Conservation (phyloP, 1,284 basidiomycete species). For the Malassezia dermatis region DNA sequence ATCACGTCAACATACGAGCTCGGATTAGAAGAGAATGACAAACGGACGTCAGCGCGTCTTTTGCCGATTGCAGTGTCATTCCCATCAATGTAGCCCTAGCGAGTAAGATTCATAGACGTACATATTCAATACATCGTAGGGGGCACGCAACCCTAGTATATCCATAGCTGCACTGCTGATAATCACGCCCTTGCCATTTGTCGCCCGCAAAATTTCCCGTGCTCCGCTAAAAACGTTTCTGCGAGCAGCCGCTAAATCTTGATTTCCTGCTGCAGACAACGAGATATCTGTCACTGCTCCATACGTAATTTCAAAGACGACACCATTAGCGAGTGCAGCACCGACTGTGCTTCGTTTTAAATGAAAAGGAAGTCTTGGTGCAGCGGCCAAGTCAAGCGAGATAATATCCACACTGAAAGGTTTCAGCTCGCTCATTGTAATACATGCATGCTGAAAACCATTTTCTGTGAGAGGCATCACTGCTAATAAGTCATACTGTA, state of each 20-base stretch:
- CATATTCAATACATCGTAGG: constrained; percentile 43
- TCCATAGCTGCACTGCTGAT: constrained; percentile 30
- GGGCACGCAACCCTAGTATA: constrained; percentile 30
- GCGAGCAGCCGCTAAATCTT: constrained; percentile 20
- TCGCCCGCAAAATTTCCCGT: constrained; percentile 37
- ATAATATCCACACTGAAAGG: constrained; percentile 71
- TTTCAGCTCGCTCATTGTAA: constrained; percentile 68
- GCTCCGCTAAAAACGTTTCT: constrained; percentile 38
- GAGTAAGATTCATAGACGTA: constrained; percentile 5
- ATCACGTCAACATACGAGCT: constrained; percentile 21
- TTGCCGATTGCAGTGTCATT: constrained; percentile 26
- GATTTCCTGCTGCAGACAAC: neutral
- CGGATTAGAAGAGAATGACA: constrained; percentile 27
- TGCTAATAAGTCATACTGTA: constrained; percentile 65
- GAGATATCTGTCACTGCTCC: constrained; percentile 16
- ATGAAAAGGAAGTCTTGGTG: constrained; percentile 65
- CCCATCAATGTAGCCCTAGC: constrained; percentile 32
- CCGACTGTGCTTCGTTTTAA: constrained; percentile 71
- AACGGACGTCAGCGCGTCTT: constrained; percentile 31
- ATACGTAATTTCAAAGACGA: constrained; percentile 70
- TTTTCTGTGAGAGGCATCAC: constrained; percentile 62
- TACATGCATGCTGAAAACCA: constrained; percentile 65
- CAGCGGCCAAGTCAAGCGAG: constrained; percentile 61
- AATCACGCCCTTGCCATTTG: constrained; percentile 43
- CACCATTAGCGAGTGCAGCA: constrained; percentile 69